Base-by-base conservation (phyloP, 2,329 filamentous ascomycete species). In the Fusarium avenaceum region DNA sequence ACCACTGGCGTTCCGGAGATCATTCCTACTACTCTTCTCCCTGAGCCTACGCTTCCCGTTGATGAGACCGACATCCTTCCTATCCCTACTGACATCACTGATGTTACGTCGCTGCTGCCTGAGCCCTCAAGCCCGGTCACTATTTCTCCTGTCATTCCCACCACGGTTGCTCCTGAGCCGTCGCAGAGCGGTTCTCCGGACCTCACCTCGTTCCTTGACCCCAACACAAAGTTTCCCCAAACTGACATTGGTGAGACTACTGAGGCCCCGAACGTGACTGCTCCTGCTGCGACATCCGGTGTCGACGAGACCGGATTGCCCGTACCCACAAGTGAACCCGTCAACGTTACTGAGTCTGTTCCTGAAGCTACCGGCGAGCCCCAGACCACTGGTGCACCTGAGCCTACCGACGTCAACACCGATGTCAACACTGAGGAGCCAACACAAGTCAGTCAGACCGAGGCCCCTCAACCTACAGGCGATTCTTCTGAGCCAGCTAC, bases 71-170 rank as follows among this genome's bases (percentile, higher is more conserved):
- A 65, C n/a, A 39, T 65, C 7, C 43, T 58, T 24, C n/a, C 43
- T 30, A 39, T 49, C 11, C 59, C 65, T 17, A 61, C 65, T 9
- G 55, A 65, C 14, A 33, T 69, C 15, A 58, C 63, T 6, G 55
- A 62, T 20, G 20, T 43, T 10, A 68, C 64, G 17, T 68, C 64
- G 35, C 30, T 26, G 43, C 14, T 53, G 14, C 39, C 64, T 43
- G 64, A 67, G 19, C 54, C 40, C 32, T 62, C 65, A 14, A 64
- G 53, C 48, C 64, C 64, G 10, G 52, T 46, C 20, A 69, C 65
- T 17, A 60, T 46, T 10, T 50, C 60, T 17, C 65, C 65, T 24
- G 49, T 56, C n/a, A 35, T 65, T 42, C 63, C 63, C 11, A 66
- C 63, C 8, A 61, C 49, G 17, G 32, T 19, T 32, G 32, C 55